Conservation (phyloP, 176 grass and related monocot species). For the Paspalum notatum region DNA sequence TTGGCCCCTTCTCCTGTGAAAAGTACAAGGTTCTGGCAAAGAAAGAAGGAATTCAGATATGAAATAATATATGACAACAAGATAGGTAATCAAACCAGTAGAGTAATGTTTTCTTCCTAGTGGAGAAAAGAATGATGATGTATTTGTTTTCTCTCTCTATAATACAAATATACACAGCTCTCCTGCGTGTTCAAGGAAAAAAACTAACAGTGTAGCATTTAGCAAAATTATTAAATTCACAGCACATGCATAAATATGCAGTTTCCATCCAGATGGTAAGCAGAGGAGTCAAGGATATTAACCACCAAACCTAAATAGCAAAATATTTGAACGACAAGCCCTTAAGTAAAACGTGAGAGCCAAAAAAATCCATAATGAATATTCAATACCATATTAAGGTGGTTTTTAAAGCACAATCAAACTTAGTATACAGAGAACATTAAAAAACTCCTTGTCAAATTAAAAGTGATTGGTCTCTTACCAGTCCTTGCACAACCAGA, state of each 20-base stretch:
- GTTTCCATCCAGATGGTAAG: conserved; percentile 5
- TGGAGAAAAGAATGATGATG: no score
- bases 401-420: conserved; percentile 10
- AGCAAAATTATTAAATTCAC: conserved; percentile 33
- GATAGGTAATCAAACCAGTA: conserved; percentile 17
- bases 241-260: conserved; percentile 13
- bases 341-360: not conserved
- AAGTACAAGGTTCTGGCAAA: conserved; percentile 86
- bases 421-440: conserved; percentile 16
- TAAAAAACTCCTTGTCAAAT: conserved; percentile 18
- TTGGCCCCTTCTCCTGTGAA: conserved; percentile 80
- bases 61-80: conserved; percentile 16
- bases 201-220: not conserved
- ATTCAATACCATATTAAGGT: conserved; percentile 5
- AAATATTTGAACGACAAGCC: conserved; percentile 29
- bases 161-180: no score
- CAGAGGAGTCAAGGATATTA: not conserved
- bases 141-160: no score
- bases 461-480: conserved; percentile 44
- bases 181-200: no score
- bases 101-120: not conserved
- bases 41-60: conserved; percentile 37
- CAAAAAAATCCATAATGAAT: not conserved
- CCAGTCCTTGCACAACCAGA: conserved; percentile 97
- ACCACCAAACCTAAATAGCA: conserved; percentile 15